These are phyloP conservation scores for Rhynchosporium agropyri DNA, from an alignment of 2,329 filamentous ascomycete genomes.

Conservation along the genomic window DNA sequence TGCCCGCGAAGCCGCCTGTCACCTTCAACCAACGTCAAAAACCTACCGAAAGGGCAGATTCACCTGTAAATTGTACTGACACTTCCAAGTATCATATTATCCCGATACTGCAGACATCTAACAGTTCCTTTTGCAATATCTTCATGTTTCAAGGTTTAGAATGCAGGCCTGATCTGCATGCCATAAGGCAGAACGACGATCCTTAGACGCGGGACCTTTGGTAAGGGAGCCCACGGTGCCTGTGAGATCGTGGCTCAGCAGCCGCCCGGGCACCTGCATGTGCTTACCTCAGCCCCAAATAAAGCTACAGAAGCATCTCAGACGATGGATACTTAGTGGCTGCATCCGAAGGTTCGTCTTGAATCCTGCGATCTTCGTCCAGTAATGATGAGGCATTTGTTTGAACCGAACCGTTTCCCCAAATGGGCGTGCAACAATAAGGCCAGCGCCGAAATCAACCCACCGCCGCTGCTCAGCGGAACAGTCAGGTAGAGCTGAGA, in stretches of 20 bases:
- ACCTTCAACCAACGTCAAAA: conserved; percentile 3
- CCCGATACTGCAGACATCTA: not conserved
- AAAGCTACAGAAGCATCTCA: conserved; percentile 20
- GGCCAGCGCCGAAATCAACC: conserved; percentile 9
- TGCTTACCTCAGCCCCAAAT: conserved; percentile 24
- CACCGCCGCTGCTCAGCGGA: conserved; percentile 26
- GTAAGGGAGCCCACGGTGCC: conserved; percentile 14
- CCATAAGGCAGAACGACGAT: conserved; percentile 8
- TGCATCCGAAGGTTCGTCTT: not conserved
- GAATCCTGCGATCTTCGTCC: conserved; percentile 18
- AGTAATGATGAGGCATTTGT: conserved; percentile 12
- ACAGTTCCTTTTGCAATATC: not conserved
- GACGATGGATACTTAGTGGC: conserved; percentile 25
- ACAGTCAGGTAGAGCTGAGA: conserved; percentile 17
- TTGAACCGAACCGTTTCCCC: conserved; percentile 1
- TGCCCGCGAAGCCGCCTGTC: not conserved
- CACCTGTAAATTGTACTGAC: not conserved
- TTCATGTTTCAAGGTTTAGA: not conserved
- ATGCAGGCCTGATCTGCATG: not conserved
- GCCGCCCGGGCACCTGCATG: conserved; percentile 13
- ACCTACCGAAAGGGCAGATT: conserved; percentile 3
- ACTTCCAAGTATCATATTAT: not conserved
- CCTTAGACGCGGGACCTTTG: not conserved
- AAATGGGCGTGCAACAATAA: conserved; percentile 9
- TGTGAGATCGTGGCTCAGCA: conserved; percentile 31